Conservation (phyloP, 2,329 filamentous ascomycete genomes). For the Aspergillus uvarum region DNA sequence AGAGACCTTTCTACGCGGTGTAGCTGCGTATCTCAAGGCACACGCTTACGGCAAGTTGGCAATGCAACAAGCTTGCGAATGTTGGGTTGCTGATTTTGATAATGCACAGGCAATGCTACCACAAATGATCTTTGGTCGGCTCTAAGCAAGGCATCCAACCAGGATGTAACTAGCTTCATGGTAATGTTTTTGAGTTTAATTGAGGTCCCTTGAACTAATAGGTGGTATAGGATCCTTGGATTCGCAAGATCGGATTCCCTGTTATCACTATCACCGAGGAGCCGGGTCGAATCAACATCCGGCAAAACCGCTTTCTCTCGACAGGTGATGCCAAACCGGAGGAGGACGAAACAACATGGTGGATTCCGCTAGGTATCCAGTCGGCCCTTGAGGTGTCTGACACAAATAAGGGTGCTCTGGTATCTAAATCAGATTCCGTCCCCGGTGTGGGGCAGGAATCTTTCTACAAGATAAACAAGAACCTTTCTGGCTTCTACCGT, state of each 20-base stretch:
- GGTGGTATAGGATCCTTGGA: conserved; percentile 68
- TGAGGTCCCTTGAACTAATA: conserved; percentile 11
- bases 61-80: neutral
- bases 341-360: conserved; percentile 92
- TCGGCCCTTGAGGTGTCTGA: conserved; percentile 67
- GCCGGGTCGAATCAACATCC: conserved; percentile 74
- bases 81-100: conserved; percentile 9
- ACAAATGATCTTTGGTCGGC: conserved; percentile 90
- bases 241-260: conserved; percentile 91
- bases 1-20: conserved; percentile 85
- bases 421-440: conserved; percentile 73
- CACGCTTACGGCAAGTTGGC: conserved; percentile 70
- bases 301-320: conserved; percentile 85
- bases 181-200: conserved; percentile 30
- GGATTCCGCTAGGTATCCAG: conserved; percentile 85
- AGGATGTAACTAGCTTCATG: conserved; percentile 86
- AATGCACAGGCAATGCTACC: conserved; percentile 65
- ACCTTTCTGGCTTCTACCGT: conserved; percentile 85
- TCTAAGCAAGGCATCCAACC: conserved; percentile 79
- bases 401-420: conserved; percentile 66
- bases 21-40: conserved; percentile 82
- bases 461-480: conserved; percentile 93
- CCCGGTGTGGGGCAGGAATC: conserved; percentile 63
- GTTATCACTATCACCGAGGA: conserved; percentile 84
- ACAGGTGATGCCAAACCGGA: conserved; percentile 87